Evolutionary conservation across 2,329 filamentous ascomycete genomes (phyloP).

Genomic region (Botrytis sinoallii): DNA sequence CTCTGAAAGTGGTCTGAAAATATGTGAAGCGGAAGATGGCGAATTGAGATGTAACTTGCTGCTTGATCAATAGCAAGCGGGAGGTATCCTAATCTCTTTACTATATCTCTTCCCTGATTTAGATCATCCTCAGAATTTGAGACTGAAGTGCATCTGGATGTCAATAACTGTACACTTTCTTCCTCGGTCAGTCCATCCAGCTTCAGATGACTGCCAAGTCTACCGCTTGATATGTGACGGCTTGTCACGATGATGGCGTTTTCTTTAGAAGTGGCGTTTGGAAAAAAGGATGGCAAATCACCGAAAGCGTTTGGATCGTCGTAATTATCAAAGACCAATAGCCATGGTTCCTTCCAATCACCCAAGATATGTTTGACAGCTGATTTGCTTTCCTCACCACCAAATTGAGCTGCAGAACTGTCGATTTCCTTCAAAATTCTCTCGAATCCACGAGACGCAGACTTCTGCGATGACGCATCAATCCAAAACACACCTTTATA

Average conservation of each 20-base stretch:
- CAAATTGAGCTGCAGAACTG: constrained; percentile 1
- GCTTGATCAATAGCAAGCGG: constrained; percentile 33
- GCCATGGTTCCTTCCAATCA: constrained; percentile 21
- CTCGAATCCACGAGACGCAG: constrained; percentile 21
- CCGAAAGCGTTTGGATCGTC: constrained; percentile 24
- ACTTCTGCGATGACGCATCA: constrained; percentile 23
- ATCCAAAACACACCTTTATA: constrained; percentile 29
- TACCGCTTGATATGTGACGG: constrained; percentile 19
- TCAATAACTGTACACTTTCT: constrained; percentile 19
- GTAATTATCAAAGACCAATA: constrained; percentile 32
- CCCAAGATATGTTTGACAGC: constrained; percentile 19
- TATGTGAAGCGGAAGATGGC: constrained; percentile 18
- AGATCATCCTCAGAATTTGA: background rate
- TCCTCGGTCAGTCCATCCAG: constrained; percentile 16
- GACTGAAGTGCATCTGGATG: background rate
- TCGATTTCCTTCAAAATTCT: constrained; percentile 22
- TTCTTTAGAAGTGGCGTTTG: background rate
- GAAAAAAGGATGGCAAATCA: constrained; percentile 11
- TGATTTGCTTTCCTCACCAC: constrained; percentile 5
- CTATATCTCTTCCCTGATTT: constrained; percentile 9
- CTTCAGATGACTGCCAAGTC: constrained; percentile 12
- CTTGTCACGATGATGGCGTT: constrained; percentile 22
- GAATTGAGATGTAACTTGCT: constrained; percentile 27
- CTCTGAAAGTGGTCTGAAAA: constrained; percentile 24
- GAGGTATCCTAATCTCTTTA: constrained; percentile 24